Conservation (phyloP, 2,329 filamentous ascomycete species). For the Trichoderma koningiopsis region DNA sequence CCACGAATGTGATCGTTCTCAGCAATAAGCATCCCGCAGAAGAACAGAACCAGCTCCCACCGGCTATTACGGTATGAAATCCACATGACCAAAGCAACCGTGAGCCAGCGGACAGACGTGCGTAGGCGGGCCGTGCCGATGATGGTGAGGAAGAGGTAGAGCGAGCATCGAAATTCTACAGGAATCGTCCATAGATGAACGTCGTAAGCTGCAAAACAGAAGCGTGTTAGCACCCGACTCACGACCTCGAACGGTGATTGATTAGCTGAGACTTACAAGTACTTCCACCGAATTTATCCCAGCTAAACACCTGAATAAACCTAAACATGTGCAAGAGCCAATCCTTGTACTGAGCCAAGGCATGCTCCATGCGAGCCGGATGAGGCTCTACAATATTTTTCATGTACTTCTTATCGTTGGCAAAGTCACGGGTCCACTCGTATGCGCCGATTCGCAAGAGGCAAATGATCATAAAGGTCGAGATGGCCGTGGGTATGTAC, state of each 20-base stretch:
- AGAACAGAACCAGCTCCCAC: constrained; percentile 60
- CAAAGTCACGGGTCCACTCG: constrained; percentile 52
- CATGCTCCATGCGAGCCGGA: constrained; percentile 42
- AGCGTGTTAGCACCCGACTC: constrained; percentile 28
- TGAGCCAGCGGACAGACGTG: constrained; percentile 45
- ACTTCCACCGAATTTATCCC: constrained; percentile 51
- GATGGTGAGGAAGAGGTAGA: constrained; percentile 58
- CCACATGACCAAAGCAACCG: constrained; percentile 45
- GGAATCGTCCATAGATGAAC: constrained; percentile 66
- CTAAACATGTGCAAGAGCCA: constrained; percentile 53
- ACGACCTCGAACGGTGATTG: not conserved
- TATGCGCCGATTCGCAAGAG: constrained; percentile 51
- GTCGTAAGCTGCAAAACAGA: constrained; percentile 48
- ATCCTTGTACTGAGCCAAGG: constrained; percentile 46
- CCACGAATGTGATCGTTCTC: constrained; percentile 56
- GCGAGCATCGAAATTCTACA: constrained; percentile 60
- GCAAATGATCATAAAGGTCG: constrained; percentile 51
- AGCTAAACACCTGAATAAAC: constrained; percentile 55
- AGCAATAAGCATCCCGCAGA: constrained; percentile 56
- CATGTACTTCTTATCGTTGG: constrained; percentile 46
- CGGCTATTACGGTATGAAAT: constrained; percentile 51
- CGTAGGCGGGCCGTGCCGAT: constrained; percentile 53
- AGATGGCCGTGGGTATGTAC: constrained; percentile 54
- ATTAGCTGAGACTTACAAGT: constrained; percentile 40
- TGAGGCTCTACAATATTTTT: constrained; percentile 55